Evolutionary conservation across 768 basidiomycete species (phyloP).

Genomic region (Exidia glandulosa): DNA sequence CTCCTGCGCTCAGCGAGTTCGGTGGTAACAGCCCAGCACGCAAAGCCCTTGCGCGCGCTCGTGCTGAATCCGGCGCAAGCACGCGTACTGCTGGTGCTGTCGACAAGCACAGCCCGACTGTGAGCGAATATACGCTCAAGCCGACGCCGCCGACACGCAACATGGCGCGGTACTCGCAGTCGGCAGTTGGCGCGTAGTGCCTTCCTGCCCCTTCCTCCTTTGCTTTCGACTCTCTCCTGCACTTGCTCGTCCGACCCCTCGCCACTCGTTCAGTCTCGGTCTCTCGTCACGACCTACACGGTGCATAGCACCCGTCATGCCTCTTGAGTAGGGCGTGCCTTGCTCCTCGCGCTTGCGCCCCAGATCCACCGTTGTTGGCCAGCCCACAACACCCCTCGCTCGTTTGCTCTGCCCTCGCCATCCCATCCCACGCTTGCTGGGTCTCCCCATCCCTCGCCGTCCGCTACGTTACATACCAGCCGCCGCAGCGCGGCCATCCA

Average conservation of each 20-base stretch:
- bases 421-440: background rate
- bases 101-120: background rate
- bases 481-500: background rate
- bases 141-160: background rate
- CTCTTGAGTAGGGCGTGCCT: background rate
- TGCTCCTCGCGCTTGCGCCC: background rate
- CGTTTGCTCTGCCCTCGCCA: background rate
- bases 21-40: constrained; percentile 15
- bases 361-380: background rate
- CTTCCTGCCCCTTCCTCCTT: background rate
- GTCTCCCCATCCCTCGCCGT: too few relatives aligned
- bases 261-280: background rate
- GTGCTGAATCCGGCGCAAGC: background rate
- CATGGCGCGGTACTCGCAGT: background rate
- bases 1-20: constrained; percentile 10
- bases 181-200: background rate
- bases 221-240: background rate
- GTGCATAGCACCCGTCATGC: background rate
- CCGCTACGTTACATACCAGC: too few relatives aligned
- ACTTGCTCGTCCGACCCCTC: background rate
- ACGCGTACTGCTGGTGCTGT: background rate
- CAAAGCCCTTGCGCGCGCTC: constrained; percentile 21
- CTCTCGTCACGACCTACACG: background rate
- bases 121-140: background rate
- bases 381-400: background rate